Evolutionary conservation across 2,329 filamentous ascomycete genomes (phyloP).

Genomic region (Fusarium aywerte): DNA sequence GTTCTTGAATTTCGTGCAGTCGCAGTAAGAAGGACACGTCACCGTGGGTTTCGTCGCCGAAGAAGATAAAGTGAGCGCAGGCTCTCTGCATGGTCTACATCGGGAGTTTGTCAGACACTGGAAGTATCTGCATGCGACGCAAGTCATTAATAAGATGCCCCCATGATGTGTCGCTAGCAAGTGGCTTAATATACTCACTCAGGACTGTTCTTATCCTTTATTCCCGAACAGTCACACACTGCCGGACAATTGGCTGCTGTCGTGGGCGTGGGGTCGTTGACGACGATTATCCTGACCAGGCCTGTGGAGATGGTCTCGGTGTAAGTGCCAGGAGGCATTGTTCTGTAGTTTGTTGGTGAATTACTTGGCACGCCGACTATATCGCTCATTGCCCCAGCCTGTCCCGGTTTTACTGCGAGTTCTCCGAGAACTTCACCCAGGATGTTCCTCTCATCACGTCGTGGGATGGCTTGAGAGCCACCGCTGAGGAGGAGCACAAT

Average conservation of each 20-base stretch:
- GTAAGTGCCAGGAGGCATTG: constrained; percentile 44
- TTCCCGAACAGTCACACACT: constrained; percentile 45
- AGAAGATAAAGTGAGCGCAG: constrained; percentile 19
- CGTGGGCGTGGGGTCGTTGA: constrained; percentile 26
- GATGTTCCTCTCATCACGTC: background rate
- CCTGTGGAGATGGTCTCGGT: constrained; percentile 33
- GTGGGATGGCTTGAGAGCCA: background rate
- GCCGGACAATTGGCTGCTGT: constrained; percentile 23
- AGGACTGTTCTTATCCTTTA: constrained; percentile 43
- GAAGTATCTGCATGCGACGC: constrained; percentile 43
- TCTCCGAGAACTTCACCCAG: background rate
- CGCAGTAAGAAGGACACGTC: constrained; percentile 30
- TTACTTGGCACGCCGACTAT: background rate
- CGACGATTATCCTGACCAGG: constrained; percentile 35
- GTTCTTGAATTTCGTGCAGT: constrained; percentile 42
- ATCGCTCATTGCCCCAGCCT: background rate
- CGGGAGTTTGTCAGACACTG: constrained; percentile 45
- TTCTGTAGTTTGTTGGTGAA: constrained; percentile 39
- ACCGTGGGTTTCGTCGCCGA: background rate
- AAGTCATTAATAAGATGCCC: constrained; percentile 2
- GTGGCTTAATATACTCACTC: constrained; percentile 30
- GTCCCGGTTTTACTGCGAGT: background rate
- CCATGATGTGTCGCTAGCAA: background rate
- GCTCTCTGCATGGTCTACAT: constrained; percentile 43
- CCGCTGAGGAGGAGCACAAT: background rate